Evolutionary conservation across 2,329 filamentous ascomycete species (phyloP).

Genomic region (Coniochaeta hoffmannii): DNA sequence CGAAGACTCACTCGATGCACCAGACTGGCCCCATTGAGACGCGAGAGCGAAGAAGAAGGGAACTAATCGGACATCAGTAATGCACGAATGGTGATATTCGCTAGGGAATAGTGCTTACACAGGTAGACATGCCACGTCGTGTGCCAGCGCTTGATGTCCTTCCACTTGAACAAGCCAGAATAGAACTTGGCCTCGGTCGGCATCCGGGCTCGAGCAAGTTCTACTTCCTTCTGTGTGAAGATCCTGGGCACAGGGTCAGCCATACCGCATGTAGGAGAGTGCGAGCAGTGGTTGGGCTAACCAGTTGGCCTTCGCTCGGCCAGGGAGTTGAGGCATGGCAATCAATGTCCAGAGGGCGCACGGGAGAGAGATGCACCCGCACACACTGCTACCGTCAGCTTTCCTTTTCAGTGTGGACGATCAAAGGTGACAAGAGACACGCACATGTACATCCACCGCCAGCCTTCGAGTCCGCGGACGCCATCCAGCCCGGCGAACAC

Average conservation of each 20-base stretch:
- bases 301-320: conserved; percentile 18
- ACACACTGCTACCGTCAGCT: conserved; percentile 8
- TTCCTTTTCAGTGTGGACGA: neutral
- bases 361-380: conserved; percentile 17
- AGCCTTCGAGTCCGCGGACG: conserved; percentile 13
- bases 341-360: conserved; percentile 18
- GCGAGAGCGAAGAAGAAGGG: conserved; percentile 16
- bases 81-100: neutral
- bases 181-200: conserved; percentile 14
- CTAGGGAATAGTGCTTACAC: conserved; percentile 9
- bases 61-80: conserved; percentile 7
- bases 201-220: conserved; percentile 16
- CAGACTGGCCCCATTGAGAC: conserved; percentile 14
- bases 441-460: conserved; percentile 21
- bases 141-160: conserved; percentile 20
- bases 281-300: conserved; percentile 1
- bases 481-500: conserved; percentile 15
- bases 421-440: neutral
- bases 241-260: conserved; percentile 9
- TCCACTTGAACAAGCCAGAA: conserved; percentile 21
- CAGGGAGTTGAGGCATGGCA: conserved; percentile 19
- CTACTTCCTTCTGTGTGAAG: conserved; percentile 15
- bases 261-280: neutral
- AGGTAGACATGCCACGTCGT: conserved; percentile 21
- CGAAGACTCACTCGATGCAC: conserved; percentile 14